A percentile compares a stretch with the other conserved stretches of the same genome.
These are phyloP conservation scores for Trichoderma guizhouense DNA, from an alignment of 2,329 filamentous ascomycete species.

Conservation along the genomic window DNA sequence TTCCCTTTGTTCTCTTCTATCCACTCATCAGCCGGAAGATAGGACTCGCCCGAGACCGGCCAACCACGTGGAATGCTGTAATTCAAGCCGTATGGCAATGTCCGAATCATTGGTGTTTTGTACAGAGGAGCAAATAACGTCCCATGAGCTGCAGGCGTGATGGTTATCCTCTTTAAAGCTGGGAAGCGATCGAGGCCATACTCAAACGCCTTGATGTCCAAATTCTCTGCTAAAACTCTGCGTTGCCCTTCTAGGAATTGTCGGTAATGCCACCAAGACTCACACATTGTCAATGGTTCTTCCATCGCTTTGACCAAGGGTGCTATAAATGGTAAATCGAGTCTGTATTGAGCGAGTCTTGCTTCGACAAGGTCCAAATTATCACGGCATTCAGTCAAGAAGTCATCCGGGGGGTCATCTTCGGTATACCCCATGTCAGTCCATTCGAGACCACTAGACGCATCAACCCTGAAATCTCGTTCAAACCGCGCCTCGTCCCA, in stretches of 20 bases:
- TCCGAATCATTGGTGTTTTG: slow-evolving; percentile 41
- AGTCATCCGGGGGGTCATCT: not conserved
- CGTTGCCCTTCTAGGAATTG: not conserved
- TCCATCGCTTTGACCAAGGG: not conserved
- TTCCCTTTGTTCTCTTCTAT: not conserved
- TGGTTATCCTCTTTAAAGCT: slow-evolving; percentile 33
- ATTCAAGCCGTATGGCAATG: slow-evolving; percentile 35
- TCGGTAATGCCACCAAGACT: not conserved
- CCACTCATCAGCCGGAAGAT: not conserved
- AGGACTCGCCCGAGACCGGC: not conserved
- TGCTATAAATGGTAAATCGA: not conserved
- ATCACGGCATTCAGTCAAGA: not conserved
- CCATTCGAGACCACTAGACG: not conserved
- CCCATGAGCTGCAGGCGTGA: slow-evolving; percentile 41
- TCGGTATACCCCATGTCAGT: not conserved
- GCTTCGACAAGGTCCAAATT: not conserved
- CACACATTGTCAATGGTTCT: not conserved
- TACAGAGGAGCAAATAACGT: slow-evolving; percentile 36
- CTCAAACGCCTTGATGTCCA: slow-evolving; percentile 32
- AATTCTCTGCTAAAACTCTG: slow-evolving; percentile 25
- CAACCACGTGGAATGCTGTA: slow-evolving; percentile 36
- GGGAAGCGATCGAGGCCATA: slow-evolving; percentile 35
- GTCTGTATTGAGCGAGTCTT: not conserved
- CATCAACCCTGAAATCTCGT: not conserved
- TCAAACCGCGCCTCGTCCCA: not conserved